Percentiles rank a stretch among this genome's conserved stretches.
These are phyloP conservation scores for Macrocybe gigantea DNA, from an alignment of 768 basidiomycete species.

Conservation along the genomic window DNA sequence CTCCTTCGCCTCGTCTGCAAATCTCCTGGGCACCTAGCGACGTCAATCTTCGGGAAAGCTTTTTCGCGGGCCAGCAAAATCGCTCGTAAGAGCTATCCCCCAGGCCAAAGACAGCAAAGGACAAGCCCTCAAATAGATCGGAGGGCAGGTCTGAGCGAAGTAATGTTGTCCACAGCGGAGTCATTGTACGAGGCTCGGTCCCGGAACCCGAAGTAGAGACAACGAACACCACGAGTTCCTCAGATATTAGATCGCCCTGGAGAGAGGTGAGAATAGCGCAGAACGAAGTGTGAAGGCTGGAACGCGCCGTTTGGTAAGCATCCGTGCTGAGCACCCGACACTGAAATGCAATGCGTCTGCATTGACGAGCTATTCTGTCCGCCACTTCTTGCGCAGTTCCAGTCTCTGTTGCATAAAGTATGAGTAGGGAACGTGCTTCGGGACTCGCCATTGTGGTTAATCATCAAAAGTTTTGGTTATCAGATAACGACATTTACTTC, in stretches of 20 bases:
- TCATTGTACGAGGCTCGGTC: slow-evolving; percentile 74
- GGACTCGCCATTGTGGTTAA: background rate
- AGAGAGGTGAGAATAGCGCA: background rate
- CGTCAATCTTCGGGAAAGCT: slow-evolving; percentile 57
- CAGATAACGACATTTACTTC: slow-evolving; percentile 15
- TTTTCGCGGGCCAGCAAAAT: slow-evolving; percentile 91
- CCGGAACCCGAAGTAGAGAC: slow-evolving; percentile 85
- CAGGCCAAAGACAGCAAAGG: slow-evolving; percentile 78
- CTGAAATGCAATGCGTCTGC: slow-evolving; percentile 51
- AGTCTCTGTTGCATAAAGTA: slow-evolving; percentile 90
- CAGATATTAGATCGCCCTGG: slow-evolving; percentile 63
- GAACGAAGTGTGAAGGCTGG: background rate
- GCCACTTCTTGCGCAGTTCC: slow-evolving; percentile 82
- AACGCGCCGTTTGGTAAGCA: slow-evolving; percentile 33
- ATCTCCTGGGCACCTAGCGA: slow-evolving; percentile 68
- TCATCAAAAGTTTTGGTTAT: slow-evolving; percentile 13
- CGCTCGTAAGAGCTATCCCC: slow-evolving; percentile 86
- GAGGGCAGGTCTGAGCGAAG: slow-evolving; percentile 70
- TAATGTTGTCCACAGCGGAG: slow-evolving; percentile 69
- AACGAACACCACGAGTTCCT: slow-evolving; percentile 67
- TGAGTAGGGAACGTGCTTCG: slow-evolving; percentile 38
- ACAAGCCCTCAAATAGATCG: slow-evolving; percentile 75
- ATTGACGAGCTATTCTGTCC: slow-evolving; percentile 69
- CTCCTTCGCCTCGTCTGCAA: slow-evolving; percentile 69
- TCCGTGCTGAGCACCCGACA: slow-evolving; percentile 40